Evolutionary conservation across 805 yeast species (phyloP), one percentile per base, ranked within the genome.

Genomic region (Peterozyma xylosa): DNA sequence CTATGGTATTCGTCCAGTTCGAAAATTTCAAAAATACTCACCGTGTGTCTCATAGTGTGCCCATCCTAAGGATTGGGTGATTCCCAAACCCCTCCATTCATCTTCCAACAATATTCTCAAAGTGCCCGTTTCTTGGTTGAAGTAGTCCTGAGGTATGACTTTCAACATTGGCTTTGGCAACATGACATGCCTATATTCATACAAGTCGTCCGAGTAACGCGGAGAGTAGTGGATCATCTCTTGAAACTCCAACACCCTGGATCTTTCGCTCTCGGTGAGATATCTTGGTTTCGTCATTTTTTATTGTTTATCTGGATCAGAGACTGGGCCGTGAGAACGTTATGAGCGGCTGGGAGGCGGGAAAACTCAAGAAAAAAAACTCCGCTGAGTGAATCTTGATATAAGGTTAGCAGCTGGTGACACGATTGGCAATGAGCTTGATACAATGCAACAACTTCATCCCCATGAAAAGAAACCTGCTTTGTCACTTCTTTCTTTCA

Each of bases 71-170:
- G 96, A 86, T 63, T 93, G 99, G 6, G 98, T 93, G 56, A 93
- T 89, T 2, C 99, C 99, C 41, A 93, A 68, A 1, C 97, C 98
- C 62, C 99, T 75, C 99, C 99, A 93, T 64, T 93, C 99, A 53
- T 93, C 98, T 62, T 93, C 99, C 40, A 85, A 65, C 35, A 93
- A 68, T 37, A 93, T 87, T 52, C 96, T 80, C 53, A 93, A 71
- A 0, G 99, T 93, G 5, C 98, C 98, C 2, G 96, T 87, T 47
- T 90, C 96, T 2, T 89, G 80, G 57, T 85, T 83, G 71, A 93
- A 93, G 59, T 90, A 95, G 59, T 95, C 99, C 36, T 82, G 78
- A 9, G 99, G 99, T 45, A 95, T 88, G 30, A 80, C 87, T 62
- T 90, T 91, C 44, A 93, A 74, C 96, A 93, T 87, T 49, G 85